Evolutionary conservation across 306 rosid genomes (phyloP), one percentile per base, ranked within the genome.

Genomic region (Potentilla sterilis): DNA sequence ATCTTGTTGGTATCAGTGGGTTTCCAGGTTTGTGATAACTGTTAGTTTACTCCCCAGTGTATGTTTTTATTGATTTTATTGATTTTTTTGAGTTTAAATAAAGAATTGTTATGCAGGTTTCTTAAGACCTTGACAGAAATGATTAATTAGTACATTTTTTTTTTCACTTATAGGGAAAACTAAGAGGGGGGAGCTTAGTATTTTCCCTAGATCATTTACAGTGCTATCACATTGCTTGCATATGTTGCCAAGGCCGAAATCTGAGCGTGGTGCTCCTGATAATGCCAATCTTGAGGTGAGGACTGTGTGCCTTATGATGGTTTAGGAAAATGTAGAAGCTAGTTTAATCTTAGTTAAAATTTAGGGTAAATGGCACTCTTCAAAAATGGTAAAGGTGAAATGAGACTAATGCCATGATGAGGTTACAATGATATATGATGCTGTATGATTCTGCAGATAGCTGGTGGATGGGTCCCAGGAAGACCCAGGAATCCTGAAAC

Each of bases 161-260:
- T 28, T 58, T 58, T 71, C 16, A 28, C 9, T 57, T 79, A 21
- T 80, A 93, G 98, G 98, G 22, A 93, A 93, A 87, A 93, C 93
- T 75, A 93, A 90, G 82, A 93, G 87, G 71, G 98, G 98, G 72
- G 97, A 93, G 81, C 88, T 90, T 19, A 93, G 97, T 84, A 88
- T 92, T 69, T 93, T 93, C 70, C 96, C 95, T 44, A 86, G 75
- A 80, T 83, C 87, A 47, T 87, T 90, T 76, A 67, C 82, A 37
- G 86, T 85, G 72, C 85, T 93, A 71, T 90, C 96, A 58, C 92
- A 90, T 83, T 89, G 96, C 81, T 83, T 93, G 55, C 96, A 90
- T 80, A 93, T 90, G 98, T 74, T 93, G 92, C 96, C 98, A 35
- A 90, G 90, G 74, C 96, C 87, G 83, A 90, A 88, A 75, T 75